Evolutionary conservation across 2,329 filamentous ascomycete genomes (phyloP), one percentile per base, ranked within the genome.

Genomic region (Pochonia chlamydosporia): DNA sequence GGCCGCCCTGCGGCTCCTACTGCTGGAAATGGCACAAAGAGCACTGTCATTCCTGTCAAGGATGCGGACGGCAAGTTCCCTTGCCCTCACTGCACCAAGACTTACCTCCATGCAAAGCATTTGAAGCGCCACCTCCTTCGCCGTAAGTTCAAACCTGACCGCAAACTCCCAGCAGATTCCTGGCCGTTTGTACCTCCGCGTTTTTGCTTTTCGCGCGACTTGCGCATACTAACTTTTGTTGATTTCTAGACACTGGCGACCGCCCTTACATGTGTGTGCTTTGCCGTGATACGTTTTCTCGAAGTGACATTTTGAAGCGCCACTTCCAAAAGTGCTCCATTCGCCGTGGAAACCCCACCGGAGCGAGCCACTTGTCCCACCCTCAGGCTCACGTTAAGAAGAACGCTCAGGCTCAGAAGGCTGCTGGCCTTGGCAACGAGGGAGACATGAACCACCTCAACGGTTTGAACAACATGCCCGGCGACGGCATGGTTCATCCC

Each of bases 301-400:
- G 93, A 66, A 96, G 90, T 76, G 93, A 99, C 65, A 97, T 99
- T 56, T 74, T 99, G 61, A 99, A 99, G 77, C 89, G 93, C 55
- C 93, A 99, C 72, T 99, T 97, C 72, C 91, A 96, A 69, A 99
- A 99, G 75, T 99, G 93, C 73, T 96, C 93, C 33, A 89, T 96
- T 55, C 85, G 93, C 60, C 85, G 93, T 64, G 93, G 93, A 49
- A 97, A 97, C 70, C 92, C 93, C 46, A 96, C 90, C 14, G 91
- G 91, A 58, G 89, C 89, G 53, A 96, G 88, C 63, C 93, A 99
- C 72, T 71, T 99, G 68, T 95, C 91, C 57, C 90, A 96, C 70
- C 89, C 90, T 30, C 87, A 92, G 68, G 87, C 88, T 54, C 89
- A 95, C 69, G 78, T 93, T 62, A 92, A 90, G 75, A 91, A 90